Evolutionary conservation across 2,329 filamentous ascomycete genomes (phyloP).

Genomic region (Bipolaris sorokiniana): DNA sequence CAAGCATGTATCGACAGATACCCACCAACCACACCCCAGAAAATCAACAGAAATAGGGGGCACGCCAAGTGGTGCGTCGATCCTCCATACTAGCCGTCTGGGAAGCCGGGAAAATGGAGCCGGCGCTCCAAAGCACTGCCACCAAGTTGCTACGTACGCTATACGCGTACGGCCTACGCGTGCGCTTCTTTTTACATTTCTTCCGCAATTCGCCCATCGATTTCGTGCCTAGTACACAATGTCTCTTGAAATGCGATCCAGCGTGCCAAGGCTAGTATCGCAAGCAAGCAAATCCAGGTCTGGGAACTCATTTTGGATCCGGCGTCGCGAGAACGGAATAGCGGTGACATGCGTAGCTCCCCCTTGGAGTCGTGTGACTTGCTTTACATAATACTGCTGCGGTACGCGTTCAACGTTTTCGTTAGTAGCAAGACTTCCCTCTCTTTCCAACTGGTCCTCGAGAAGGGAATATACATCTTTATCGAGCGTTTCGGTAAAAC

Average conservation of each 20-base stretch:
- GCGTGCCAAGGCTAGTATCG: slow-evolving; percentile 1
- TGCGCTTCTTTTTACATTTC: too few relatives aligned
- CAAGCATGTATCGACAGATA: too few relatives aligned
- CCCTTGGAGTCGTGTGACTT: background rate
- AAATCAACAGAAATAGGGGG: too few relatives aligned
- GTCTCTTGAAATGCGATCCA: background rate
- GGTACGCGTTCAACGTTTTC: background rate
- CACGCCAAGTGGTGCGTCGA: too few relatives aligned
- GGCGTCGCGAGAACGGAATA: background rate
- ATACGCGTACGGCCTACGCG: too few relatives aligned
- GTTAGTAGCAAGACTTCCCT: background rate
- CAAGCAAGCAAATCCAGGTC: slow-evolving; percentile 10
- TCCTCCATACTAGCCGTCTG: too few relatives aligned
- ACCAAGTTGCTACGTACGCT: too few relatives aligned
- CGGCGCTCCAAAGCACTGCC: too few relatives aligned
- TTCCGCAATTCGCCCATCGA: too few relatives aligned
- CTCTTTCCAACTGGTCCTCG: background rate
- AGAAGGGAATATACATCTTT: background rate
- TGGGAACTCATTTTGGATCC: slow-evolving; percentile 8
- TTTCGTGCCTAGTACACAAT: background rate
- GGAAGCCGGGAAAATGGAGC: too few relatives aligned
- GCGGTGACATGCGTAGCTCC: background rate
- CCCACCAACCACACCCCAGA: too few relatives aligned
- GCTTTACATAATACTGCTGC: background rate
- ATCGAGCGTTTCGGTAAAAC: background rate